Evolutionary conservation across 2,329 filamentous ascomycete genomes (phyloP).

Genomic region (Fusarium protoensiforme): DNA sequence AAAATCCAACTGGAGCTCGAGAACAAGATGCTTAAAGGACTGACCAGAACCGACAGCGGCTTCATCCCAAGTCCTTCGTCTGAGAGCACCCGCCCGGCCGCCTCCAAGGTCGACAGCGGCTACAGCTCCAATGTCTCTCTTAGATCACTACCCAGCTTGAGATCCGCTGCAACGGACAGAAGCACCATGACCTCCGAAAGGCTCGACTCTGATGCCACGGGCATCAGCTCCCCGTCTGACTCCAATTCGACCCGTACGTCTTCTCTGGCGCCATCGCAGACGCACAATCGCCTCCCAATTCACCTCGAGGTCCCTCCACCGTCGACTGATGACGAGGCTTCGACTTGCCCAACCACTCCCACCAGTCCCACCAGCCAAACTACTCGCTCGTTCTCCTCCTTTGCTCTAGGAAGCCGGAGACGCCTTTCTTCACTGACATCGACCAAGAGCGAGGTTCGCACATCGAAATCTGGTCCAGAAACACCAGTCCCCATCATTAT

Average conservation of each 20-base stretch:
- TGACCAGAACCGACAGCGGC: conserved; percentile 58
- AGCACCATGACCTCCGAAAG: conserved; percentile 34
- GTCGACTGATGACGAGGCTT: conserved; percentile 27
- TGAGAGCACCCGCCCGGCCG: conserved; percentile 54
- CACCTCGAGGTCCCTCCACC: conserved; percentile 31
- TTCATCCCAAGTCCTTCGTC: conserved; percentile 59
- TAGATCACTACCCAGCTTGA: conserved; percentile 58
- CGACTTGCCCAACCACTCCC: conserved; percentile 31
- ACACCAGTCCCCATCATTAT: conserved; percentile 14
- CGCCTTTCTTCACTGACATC: conserved; percentile 35
- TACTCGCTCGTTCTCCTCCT: conserved; percentile 25
- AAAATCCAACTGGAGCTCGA: conserved; percentile 32
- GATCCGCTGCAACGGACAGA: conserved; percentile 33
- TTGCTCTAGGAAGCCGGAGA: conserved; percentile 28
- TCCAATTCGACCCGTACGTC: conserved; percentile 33
- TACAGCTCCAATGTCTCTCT: conserved; percentile 71
- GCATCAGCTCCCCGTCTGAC: conserved; percentile 26
- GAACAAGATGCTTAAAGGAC: conserved; percentile 34
- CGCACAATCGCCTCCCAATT: conserved; percentile 25
- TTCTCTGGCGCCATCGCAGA: conserved; percentile 30
- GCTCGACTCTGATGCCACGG: conserved; percentile 16
- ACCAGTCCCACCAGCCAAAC: conserved; percentile 19
- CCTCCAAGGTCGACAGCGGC: conserved; percentile 70
- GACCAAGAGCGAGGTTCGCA: conserved; percentile 30
- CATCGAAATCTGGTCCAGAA: conserved; percentile 9